These are phyloP conservation scores for Syncephalastrum racemosum DNA, from an alignment of 371 early-diverging fungal genomes.

Conservation along the genomic window DNA sequence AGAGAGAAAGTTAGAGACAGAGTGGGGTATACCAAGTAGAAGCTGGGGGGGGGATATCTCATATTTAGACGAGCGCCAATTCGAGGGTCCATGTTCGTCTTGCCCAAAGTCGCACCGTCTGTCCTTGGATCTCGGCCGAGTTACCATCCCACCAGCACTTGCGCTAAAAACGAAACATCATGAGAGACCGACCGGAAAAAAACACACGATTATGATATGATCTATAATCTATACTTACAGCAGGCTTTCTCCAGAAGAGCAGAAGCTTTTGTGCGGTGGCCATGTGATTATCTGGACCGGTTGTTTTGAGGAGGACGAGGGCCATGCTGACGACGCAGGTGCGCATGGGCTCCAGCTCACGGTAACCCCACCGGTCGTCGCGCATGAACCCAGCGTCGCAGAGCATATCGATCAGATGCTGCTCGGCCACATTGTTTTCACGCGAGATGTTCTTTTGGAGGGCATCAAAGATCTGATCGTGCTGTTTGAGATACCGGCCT, in stretches of 20 bases:
- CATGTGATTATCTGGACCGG: slow-evolving; percentile 73
- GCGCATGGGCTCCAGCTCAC: slow-evolving; percentile 68
- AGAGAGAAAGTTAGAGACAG: neutral
- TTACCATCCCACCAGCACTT: slow-evolving; percentile 90
- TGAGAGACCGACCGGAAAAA: neutral
- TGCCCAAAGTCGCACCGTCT: slow-evolving; percentile 76
- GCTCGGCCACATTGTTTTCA: slow-evolving; percentile 76
- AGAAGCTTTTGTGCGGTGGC: slow-evolving; percentile 79
- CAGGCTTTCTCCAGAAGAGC: slow-evolving; percentile 85
- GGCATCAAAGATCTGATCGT: slow-evolving; percentile 74
- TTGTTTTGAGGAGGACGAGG: slow-evolving; percentile 69
- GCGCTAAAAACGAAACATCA: slow-evolving; percentile 40
- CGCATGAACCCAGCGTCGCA: slow-evolving; percentile 78
- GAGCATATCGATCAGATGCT: slow-evolving; percentile 87
- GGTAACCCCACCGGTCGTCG: slow-evolving; percentile 78
- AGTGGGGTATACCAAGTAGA: slow-evolving; percentile 12
- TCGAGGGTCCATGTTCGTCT: slow-evolving; percentile 85
- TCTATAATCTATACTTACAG: slow-evolving; percentile 62
- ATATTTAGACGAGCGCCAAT: slow-evolving; percentile 66
- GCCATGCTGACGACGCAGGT: slow-evolving; percentile 72
- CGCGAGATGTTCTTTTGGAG: slow-evolving; percentile 73
- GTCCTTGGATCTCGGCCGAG: slow-evolving; percentile 60
- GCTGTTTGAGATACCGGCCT: slow-evolving; percentile 62
- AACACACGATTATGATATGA: too few species aligned
- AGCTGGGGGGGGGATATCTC: neutral